These are phyloP conservation scores for Solanum chilense DNA, from an alignment of 257 asterid species.

Conservation along the genomic window DNA sequence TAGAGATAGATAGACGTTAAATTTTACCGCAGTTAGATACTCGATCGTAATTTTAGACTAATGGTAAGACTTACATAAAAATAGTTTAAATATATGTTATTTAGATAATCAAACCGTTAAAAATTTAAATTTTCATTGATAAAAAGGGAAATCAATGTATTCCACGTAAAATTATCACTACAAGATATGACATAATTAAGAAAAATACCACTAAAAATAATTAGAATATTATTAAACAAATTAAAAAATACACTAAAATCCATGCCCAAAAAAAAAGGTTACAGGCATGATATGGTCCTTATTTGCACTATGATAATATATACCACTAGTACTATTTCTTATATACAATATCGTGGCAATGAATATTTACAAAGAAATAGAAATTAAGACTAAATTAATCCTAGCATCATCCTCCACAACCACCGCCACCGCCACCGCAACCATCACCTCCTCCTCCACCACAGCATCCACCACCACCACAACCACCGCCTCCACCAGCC, in stretches of 20 bases:
- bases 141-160: neutral
- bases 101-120: neutral
- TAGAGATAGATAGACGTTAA: too few species aligned
- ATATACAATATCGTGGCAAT: neutral
- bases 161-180: neutral
- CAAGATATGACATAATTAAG: neutral
- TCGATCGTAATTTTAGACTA: fast-evolving
- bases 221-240: neutral
- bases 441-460: neutral
- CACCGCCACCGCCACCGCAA: too few species aligned
- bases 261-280: neutral
- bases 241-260: neutral
- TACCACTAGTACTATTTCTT: neutral
- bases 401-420: neutral
- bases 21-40: fast-evolving
- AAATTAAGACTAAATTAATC: neutral
- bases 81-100: neutral
- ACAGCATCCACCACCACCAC: fast-evolving
- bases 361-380: neutral
- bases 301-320: neutral
- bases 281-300: neutral
- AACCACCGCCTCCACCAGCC: neutral
- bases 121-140: neutral
- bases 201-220: neutral
- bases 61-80: too few species aligned